A percentile compares a stretch with the other conserved stretches of the same genome.
Conservation (phyloP, 2,329 filamentous ascomycete species). For the Fusarium scirpi region DNA sequence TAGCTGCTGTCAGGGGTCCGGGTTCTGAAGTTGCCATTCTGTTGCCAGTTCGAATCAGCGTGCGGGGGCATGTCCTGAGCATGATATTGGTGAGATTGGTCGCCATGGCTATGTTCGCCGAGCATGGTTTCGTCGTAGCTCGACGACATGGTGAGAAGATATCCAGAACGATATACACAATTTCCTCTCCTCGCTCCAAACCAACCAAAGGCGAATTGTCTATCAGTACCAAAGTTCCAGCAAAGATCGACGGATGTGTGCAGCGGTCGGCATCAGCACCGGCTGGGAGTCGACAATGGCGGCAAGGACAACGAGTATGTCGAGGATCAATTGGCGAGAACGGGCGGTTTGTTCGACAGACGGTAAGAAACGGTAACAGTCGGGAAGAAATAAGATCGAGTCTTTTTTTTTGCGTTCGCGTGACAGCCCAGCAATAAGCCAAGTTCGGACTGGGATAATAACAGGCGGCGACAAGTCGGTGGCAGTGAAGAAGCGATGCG, state of each 20-base stretch:
- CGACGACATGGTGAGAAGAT: constrained; percentile 57
- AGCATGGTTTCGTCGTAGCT: constrained; percentile 60
- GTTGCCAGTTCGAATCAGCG: constrained; percentile 54
- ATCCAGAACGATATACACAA: constrained; percentile 42
- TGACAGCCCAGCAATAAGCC: constrained; percentile 46
- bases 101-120: constrained; percentile 54
- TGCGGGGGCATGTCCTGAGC: constrained; percentile 49
- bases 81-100: constrained; percentile 40
- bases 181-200: constrained; percentile 46
- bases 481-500: constrained; percentile 47
- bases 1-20: constrained; percentile 54
- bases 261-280: constrained; percentile 56
- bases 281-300: constrained; percentile 38
- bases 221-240: constrained; percentile 51
- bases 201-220: constrained; percentile 39
- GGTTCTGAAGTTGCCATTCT: constrained; percentile 53
- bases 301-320: constrained; percentile 24
- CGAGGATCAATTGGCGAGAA: constrained; percentile 48
- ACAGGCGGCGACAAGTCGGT: constrained; percentile 42
- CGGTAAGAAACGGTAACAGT: constrained; percentile 24
- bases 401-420: constrained; percentile 43
- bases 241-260: constrained; percentile 50
- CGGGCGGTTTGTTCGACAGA: constrained; percentile 34
- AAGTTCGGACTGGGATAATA: constrained; percentile 40
- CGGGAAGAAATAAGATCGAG: constrained; percentile 34